A percentile compares a stretch with the other conserved stretches of the same genome.
Conservation (phyloP, 1,284 basidiomycete genomes). For the Ceratobasidium sp. region DNA sequence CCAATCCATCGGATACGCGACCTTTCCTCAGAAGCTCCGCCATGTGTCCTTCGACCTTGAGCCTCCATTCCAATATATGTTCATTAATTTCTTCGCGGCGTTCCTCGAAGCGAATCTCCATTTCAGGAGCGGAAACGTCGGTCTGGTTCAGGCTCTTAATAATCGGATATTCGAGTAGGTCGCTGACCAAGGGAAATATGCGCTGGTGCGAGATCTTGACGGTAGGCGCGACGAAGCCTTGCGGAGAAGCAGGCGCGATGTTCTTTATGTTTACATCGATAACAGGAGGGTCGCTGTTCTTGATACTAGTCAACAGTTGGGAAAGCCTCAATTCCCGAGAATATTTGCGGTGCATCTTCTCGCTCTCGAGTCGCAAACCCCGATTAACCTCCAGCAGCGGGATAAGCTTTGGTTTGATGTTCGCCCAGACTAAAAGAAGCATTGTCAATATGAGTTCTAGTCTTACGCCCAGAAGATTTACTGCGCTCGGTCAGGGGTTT, state of each 20-base stretch:
- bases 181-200: slow-evolving; percentile 4
- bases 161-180: slow-evolving; percentile 1
- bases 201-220: neutral
- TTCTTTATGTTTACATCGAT: neutral
- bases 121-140: neutral
- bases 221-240: neutral
- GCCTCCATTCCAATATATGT: too few relatives aligned
- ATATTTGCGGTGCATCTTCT: neutral
- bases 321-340: neutral
- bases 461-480: too few relatives aligned
- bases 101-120: neutral
- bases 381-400: slow-evolving; percentile 17
- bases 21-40: too few relatives aligned
- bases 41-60: too few relatives aligned
- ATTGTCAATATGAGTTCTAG: too few relatives aligned
- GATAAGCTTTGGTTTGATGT: slow-evolving; percentile 24
- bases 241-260: neutral
- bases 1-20: too few relatives aligned
- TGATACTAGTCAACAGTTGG: neutral
- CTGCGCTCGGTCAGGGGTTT: slow-evolving; percentile 39
- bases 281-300: neutral
- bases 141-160: neutral
- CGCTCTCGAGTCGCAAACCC: neutral
- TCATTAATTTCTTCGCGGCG: neutral
- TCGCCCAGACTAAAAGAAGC: slow-evolving; percentile 38